A percentile compares a stretch with the other conserved stretches of the same genome.
These are phyloP conservation scores for Glutinoglossum americanum DNA, from an alignment of 495 filamentous ascomycete genomes.

Conservation along the genomic window DNA sequence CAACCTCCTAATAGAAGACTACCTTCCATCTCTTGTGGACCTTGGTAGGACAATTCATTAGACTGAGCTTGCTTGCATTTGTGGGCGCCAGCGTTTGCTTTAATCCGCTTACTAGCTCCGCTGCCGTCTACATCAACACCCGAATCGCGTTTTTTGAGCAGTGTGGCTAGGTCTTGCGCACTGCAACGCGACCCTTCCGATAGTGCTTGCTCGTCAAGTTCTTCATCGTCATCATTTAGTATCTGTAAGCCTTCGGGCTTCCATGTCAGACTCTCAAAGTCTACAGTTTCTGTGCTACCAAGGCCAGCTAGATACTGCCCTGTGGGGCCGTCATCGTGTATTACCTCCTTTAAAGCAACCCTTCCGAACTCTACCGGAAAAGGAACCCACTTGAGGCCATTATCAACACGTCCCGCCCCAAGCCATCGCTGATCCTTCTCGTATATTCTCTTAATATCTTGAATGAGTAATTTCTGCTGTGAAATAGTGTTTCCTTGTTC, in stretches of 20 bases:
- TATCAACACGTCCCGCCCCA: conserved; percentile 20
- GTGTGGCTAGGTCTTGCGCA: conserved; percentile 2
- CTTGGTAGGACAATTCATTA: not conserved
- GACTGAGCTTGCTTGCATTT: not conserved
- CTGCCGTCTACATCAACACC: conserved; percentile 10
- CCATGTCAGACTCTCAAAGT: conserved; percentile 20
- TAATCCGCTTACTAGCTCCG: not conserved
- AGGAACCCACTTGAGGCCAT: conserved; percentile 26
- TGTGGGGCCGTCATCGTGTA: conserved; percentile 16
- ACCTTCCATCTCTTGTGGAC: not conserved
- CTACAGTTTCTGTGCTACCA: conserved; percentile 10
- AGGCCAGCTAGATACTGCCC: not conserved
- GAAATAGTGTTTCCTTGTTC: not conserved
- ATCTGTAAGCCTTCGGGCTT: conserved; percentile 31
- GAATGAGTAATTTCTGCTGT: not conserved
- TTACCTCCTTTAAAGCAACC: conserved; percentile 13
- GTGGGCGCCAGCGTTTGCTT: not conserved
- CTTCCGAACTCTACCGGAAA: conserved; percentile 18
- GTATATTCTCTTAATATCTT: not conserved
- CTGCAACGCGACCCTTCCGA: not conserved
- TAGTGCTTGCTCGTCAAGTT: conserved; percentile 15
- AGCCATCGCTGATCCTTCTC: conserved; percentile 20
- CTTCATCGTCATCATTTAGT: conserved; percentile 27
- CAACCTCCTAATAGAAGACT: conserved; percentile 3
- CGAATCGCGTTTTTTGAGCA: conserved; percentile 12